Percentiles rank a stretch among this genome's conserved stretches.
phyloP scores from a whole-genome alignment of 1,284 basidiomycete species.

The Veloboletus limbatus region DNA sequence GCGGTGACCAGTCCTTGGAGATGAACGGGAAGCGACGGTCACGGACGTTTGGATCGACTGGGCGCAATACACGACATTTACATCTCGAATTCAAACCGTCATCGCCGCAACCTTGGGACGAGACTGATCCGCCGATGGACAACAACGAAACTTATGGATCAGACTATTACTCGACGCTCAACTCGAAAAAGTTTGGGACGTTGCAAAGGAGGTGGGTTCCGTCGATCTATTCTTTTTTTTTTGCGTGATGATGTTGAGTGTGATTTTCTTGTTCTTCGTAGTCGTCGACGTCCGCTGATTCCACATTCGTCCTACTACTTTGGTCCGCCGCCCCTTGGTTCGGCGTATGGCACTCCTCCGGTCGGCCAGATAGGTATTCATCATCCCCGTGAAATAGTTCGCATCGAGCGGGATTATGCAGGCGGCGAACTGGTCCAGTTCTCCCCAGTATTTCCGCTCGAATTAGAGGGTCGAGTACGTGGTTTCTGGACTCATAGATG shows the following conservation, averaged over 20 bases:
- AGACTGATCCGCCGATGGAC: slow-evolving; percentile 46
- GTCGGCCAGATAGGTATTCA: slow-evolving; percentile 79
- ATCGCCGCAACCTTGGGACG: slow-evolving; percentile 61
- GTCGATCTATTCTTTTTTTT: background rate
- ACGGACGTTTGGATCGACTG: slow-evolving; percentile 14
- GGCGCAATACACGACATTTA: slow-evolving; percentile 24
- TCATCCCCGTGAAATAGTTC: slow-evolving; percentile 80
- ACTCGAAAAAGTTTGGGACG: slow-evolving; percentile 27
- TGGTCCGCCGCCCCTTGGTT: slow-evolving; percentile 69
- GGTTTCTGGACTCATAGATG: background rate
- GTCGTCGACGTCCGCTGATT: slow-evolving; percentile 48
- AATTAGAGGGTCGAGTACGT: slow-evolving; percentile 79
- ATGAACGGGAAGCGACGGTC: slow-evolving; percentile 22
- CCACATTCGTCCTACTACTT: slow-evolving; percentile 80
- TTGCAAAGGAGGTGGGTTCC: slow-evolving; percentile 30
- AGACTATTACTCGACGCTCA: slow-evolving; percentile 41
- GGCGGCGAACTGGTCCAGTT: slow-evolving; percentile 81
- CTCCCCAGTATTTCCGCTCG: slow-evolving; percentile 75
- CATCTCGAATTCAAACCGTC: slow-evolving; percentile 38
- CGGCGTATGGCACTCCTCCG: slow-evolving; percentile 73
- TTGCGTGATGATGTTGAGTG: background rate
- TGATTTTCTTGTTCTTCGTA: slow-evolving; percentile 12
- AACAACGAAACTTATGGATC: slow-evolving; percentile 32
- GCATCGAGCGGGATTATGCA: slow-evolving; percentile 80
- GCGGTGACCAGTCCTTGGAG: slow-evolving; percentile 14